These are phyloP conservation scores for Lachnellula hyalina DNA, from an alignment of 2,329 filamentous ascomycete genomes.

Conservation along the genomic window DNA sequence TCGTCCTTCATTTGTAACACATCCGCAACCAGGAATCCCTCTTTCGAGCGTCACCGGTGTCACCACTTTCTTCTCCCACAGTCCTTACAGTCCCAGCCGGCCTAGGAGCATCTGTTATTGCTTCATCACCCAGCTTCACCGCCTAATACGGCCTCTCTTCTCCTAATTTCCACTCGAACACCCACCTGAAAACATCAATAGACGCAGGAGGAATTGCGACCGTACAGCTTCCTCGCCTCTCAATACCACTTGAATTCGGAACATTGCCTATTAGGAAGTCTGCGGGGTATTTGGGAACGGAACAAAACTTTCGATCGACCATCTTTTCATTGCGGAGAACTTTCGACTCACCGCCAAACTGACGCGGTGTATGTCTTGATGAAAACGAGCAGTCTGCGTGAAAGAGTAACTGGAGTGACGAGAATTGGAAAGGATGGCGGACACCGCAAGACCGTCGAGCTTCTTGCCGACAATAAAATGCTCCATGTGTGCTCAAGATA, in stretches of 20 bases:
- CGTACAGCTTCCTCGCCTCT: too few species aligned
- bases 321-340: too few species aligned
- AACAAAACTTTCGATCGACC: not conserved
- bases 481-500: conserved; percentile 69
- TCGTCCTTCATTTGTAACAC: not conserved
- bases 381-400: conserved; percentile 1
- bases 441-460: conserved; percentile 45
- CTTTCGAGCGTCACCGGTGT: not conserved
- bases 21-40: conserved; percentile 3
- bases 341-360: conserved; percentile 10
- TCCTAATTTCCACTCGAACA: not conserved
- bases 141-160: not conserved
- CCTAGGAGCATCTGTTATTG: conserved; percentile 4
- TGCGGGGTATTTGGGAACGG: not conserved
- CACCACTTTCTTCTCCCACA: conserved; percentile 2
- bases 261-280: not conserved
- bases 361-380: conserved; percentile 15
- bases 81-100: conserved; percentile 11
- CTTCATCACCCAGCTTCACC: not conserved
- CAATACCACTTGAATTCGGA: not conserved
- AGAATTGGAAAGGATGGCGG: conserved; percentile 30
- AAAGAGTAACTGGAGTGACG: conserved; percentile 8
- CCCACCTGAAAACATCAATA: not conserved
- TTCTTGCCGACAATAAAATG: conserved; percentile 84
- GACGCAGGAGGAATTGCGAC: not conserved